Evolutionary conservation across 768 basidiomycete species (phyloP), one percentile per base, ranked within the genome.

Genomic region (Tulasnella calospora): DNA sequence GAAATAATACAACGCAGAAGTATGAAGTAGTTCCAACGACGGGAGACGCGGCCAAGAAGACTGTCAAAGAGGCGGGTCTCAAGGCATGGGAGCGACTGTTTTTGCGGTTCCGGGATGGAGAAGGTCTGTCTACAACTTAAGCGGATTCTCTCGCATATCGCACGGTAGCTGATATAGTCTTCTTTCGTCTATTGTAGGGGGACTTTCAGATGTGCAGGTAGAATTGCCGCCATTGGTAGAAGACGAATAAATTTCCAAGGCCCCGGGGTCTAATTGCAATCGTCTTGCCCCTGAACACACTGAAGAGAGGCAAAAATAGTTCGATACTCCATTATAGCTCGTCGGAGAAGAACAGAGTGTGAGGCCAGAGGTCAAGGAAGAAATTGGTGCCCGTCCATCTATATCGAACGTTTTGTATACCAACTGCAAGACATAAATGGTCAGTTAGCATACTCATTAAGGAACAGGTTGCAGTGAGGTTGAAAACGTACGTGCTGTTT

Each of bases 401-500:
- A 57, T 9, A 57, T 57, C 55, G 55, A 57, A 57, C 55, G 55
- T 57, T 57, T 57, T 57, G 55, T 57, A 3, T n/a, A 57, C 55
- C 55, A 57, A 30, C 55, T 57, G 55, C 23, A 21, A 57, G 23
- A 5, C 21, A 27, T 23, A n/a, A n/a, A 21, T 21, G 27, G 61
- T 67, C n/a, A 67, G 12, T 30, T 4, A 27, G 23, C 27, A 30
- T 15, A 12, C 4, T 9, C 1, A 21, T 27, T 21, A 13, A 30
- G 61, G 1, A 27, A 27, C 6, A 74, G 19, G 15, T n/a, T 10
- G n/a, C 36, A 51, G 10, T 35, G 17, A 17, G 36, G 47, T 51
- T 23, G 17, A 47, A 17, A 3, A 67, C 75, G 27, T 67, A 76
- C 75, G 75, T 76, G 75, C 90, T 92, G 83, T 87, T 93, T 10